A percentile compares a stretch with the other conserved stretches of the same genome.
Conservation (phyloP, 768 basidiomycete species). For the Lentinus brumalis region DNA sequence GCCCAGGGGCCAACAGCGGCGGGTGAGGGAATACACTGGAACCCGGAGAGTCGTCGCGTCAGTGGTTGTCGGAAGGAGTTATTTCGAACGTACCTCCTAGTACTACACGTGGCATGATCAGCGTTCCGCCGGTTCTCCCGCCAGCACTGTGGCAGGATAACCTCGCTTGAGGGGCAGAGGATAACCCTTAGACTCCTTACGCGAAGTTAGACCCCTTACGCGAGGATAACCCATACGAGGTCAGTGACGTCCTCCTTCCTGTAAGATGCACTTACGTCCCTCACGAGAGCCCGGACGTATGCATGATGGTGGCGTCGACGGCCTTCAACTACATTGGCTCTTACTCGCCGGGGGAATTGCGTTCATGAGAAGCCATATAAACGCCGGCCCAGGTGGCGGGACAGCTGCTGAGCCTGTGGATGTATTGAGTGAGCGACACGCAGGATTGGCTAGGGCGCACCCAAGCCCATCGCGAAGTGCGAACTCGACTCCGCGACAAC, state of each 20-base stretch:
- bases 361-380: not conserved
- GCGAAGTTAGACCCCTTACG: constrained; percentile 5
- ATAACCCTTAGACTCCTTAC: not conserved
- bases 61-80: not conserved
- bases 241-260: not conserved
- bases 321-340: not conserved
- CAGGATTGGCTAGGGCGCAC: no score
- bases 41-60: not conserved
- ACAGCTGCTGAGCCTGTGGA: not conserved
- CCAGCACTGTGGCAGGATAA: not conserved
- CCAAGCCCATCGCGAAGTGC: no score
- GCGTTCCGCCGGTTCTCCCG: not conserved
- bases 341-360: not conserved
- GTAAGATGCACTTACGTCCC: not conserved
- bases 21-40: not conserved
- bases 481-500: no score
- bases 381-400: not conserved
- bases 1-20: no score
- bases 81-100: not conserved
- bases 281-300: not conserved
- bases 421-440: not conserved
- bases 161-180: no score
- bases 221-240: constrained; percentile 1
- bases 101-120: not conserved
- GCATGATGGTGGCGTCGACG: not conserved